These are phyloP conservation scores for Ophiostoma himal-ulmi DNA, from an alignment of 2,329 filamentous ascomycete genomes.

Conservation along the genomic window DNA sequence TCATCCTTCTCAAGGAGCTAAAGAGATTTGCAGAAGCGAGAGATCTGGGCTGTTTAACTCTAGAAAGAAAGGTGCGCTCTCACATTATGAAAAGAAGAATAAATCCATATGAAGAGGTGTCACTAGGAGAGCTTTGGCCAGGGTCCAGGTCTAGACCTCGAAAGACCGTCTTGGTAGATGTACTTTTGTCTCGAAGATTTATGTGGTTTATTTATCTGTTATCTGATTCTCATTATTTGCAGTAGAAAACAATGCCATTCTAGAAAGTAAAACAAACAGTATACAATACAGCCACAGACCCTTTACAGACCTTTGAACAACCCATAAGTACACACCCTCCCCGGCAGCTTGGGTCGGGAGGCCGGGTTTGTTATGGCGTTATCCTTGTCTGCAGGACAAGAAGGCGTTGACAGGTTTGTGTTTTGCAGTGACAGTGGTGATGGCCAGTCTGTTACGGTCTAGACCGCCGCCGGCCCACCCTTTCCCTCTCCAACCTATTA, in stretches of 20 bases:
- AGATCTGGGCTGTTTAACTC: too few relatives aligned
- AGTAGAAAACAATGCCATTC: too few relatives aligned
- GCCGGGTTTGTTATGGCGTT: not conserved
- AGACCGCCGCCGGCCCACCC: not conserved
- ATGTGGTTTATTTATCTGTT: not conserved
- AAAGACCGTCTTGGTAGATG: not conserved
- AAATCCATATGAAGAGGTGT: too few relatives aligned
- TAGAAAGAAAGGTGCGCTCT: too few relatives aligned
- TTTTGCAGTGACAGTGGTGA: not conserved
- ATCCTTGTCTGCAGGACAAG: not conserved
- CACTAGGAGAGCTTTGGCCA: not conserved
- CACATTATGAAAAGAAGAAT: too few relatives aligned
- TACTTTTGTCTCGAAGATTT: not conserved
- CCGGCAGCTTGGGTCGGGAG: slow-evolving; percentile 21
- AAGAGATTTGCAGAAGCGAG: too few relatives aligned
- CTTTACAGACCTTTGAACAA: not conserved
- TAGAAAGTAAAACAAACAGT: too few relatives aligned
- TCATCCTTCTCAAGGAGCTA: too few relatives aligned
- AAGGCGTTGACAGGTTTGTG: too few relatives aligned
- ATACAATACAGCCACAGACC: not conserved
- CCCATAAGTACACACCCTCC: not conserved
- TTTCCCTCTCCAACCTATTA: not conserved
- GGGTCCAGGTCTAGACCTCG: not conserved
- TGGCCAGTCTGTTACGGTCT: not conserved
- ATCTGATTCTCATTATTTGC: not conserved